phyloP scores from a whole-genome alignment of 2,329 filamentous ascomycete genomes.

The Aspergillus pseudoviridinutans region DNA sequence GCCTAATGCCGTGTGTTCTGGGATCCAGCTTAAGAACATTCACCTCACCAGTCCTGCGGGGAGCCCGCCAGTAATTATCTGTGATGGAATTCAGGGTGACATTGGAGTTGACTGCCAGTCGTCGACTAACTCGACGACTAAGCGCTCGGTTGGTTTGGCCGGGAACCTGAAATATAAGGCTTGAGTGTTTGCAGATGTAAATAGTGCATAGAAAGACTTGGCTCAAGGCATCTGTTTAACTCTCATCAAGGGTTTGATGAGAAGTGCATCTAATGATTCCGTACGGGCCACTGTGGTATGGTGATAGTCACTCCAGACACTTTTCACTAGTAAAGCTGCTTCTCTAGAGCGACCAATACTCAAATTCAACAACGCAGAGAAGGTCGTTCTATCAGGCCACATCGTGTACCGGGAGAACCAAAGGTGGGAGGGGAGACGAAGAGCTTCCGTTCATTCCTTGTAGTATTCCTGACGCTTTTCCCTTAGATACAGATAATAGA shows the following conservation, averaged over 20 bases:
- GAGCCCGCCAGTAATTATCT: slow-evolving; percentile 45
- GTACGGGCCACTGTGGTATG: too few relatives aligned
- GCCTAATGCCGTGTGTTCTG: slow-evolving; percentile 54
- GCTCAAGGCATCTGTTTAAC: too few relatives aligned
- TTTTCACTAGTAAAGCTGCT: neutral
- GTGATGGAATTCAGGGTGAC: slow-evolving; percentile 45
- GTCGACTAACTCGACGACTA: slow-evolving; percentile 1
- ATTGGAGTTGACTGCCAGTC: slow-evolving; percentile 39
- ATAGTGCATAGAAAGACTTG: neutral
- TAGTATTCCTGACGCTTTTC: too few relatives aligned
- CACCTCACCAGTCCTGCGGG: slow-evolving; percentile 50
- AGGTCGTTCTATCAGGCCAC: slow-evolving; percentile 10
- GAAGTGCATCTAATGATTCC: too few relatives aligned
- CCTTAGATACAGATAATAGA: too few relatives aligned
- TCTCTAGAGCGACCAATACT: neutral
- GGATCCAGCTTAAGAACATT: slow-evolving; percentile 54
- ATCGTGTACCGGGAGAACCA: slow-evolving; percentile 6
- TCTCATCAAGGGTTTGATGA: too few relatives aligned
- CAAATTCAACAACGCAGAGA: neutral
- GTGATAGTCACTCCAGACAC: neutral
- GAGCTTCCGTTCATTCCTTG: too few relatives aligned
- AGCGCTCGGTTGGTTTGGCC: neutral
- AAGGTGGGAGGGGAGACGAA: too few relatives aligned
- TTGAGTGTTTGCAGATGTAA: neutral
- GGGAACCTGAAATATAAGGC: neutral